phyloP scores from a whole-genome alignment of 2,329 filamentous ascomycete genomes.

The Paraconiothyrium brasiliense region DNA sequence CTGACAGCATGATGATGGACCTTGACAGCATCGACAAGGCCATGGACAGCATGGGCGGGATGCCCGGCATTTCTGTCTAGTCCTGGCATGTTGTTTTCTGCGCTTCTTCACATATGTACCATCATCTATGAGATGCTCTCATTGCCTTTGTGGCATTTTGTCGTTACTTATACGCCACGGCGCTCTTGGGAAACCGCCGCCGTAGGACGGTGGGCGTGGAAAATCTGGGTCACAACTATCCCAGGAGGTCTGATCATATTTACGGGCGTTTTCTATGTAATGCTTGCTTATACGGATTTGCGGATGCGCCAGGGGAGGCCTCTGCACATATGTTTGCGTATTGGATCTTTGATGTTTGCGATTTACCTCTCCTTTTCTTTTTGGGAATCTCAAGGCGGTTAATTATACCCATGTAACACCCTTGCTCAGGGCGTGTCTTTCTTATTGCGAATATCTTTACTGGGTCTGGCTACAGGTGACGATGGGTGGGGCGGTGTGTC shows the following conservation, averaged over 20 bases:
- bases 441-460: not conserved
- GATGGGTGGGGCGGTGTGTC: not conserved
- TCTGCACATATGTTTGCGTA: not conserved
- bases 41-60: conserved; percentile 40
- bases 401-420: conserved; percentile 15
- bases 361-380: not conserved
- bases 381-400: not conserved
- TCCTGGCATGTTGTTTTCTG: not conserved
- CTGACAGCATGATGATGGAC: conserved; percentile 40
- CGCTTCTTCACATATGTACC: not conserved
- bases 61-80: conserved; percentile 20
- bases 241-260: not conserved
- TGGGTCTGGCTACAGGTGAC: not conserved
- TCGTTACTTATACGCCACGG: conserved; percentile 4
- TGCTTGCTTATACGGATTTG: not conserved
- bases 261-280: conserved; percentile 4
- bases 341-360: not conserved
- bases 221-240: conserved; percentile 4
- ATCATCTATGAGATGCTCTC: not conserved
- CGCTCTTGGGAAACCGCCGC: not conserved
- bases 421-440: conserved; percentile 3
- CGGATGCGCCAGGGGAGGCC: not conserved
- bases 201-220: conserved; percentile 7
- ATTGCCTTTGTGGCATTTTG: conserved; percentile 1
- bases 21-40: conserved; percentile 46